phyloP scores from a whole-genome alignment of 106 monocot genomes.

The Triglochin maritima region DNA sequence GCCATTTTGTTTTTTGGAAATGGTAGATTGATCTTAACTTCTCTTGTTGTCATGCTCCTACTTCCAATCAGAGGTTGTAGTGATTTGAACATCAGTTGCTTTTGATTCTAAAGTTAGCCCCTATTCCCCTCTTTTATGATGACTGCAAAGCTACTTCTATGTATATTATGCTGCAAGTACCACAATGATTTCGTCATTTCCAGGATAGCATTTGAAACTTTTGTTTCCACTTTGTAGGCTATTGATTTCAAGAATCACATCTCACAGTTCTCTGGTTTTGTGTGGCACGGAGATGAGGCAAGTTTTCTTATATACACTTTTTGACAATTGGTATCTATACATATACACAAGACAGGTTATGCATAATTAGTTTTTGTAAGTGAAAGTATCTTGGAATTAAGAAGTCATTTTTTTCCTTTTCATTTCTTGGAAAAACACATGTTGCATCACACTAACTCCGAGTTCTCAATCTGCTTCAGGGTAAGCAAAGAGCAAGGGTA shows the following conservation, averaged over 20 bases:
- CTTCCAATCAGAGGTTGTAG: too few species aligned
- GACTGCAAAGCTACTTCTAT: too few species aligned
- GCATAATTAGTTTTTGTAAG: too few species aligned
- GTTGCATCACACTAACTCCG: not conserved
- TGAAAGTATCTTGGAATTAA: too few species aligned
- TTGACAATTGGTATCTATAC: not conserved
- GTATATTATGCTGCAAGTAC: too few species aligned
- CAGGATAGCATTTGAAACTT: not conserved
- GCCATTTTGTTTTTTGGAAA: too few species aligned
- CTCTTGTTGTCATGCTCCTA: too few species aligned
- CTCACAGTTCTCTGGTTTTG: slow-evolving; percentile 82
- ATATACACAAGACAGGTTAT: not conserved
- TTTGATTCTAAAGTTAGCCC: too few species aligned
- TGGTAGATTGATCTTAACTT: too few species aligned
- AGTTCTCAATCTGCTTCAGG: slow-evolving; percentile 19
- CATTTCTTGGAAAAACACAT: not conserved
- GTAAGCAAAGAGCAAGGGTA: slow-evolving; percentile 47
- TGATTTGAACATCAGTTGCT: too few species aligned
- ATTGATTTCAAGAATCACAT: slow-evolving; percentile 55
- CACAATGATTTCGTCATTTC: too few species aligned
- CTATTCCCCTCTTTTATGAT: too few species aligned
- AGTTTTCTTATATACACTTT: not conserved
- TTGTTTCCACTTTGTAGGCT: slow-evolving; percentile 32
- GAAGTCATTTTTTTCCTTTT: not conserved
- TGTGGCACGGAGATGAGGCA: slow-evolving; percentile 82